Base-by-base conservation (phyloP, 768 basidiomycete species). In the Lactarius quietus region DNA sequence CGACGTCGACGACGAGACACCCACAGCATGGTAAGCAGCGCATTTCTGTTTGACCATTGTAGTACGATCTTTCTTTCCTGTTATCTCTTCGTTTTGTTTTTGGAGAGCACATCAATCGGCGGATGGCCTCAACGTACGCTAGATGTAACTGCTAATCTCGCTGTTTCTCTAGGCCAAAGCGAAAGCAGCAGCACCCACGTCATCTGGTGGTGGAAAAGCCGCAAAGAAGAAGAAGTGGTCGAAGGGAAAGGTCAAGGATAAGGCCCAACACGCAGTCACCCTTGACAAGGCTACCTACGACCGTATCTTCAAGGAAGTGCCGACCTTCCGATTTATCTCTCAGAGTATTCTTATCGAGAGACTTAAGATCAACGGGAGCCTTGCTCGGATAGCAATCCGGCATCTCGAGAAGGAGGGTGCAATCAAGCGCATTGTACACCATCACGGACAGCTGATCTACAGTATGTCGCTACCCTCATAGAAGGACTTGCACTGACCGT, bases 211-310 rank as follows among this genome's bases (percentile, higher is more conserved):
- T 70, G 89, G 91, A 76, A 94, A 94, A 78, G 80, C 90, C 74
- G 93, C 92, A 69, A 98, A 98, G 86, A 98, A 98, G 87, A 98
- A 98, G 93, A 98, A 98, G 86, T 98, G 95, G 95, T 97, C 93
- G 73, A 98, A 98, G 86, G 97, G 97, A 77, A 98, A 98, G 83
- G 97, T 99, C 79, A 99, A 99, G 90, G 97, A 99, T 83, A 99
- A 98, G 89, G 93, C 96, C 74, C 88, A 92, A 76, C 95, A 98
- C 86, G 85, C 93, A 73, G 95, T 98, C 78, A 82, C 88, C 71
- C 88, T 96, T 74, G 96, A 98, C 84, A 96, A 98, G 84, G 71
- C 87, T 62, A 91, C 89, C 72, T 96, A 79, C 79, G 93, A 95
- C 81, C 91, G 92, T 74, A 94, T 97, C 83, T 77, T 96, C 75